Evolutionary conservation across 1,284 basidiomycete species (phyloP).

Genomic region (Puccinia novopanici): DNA sequence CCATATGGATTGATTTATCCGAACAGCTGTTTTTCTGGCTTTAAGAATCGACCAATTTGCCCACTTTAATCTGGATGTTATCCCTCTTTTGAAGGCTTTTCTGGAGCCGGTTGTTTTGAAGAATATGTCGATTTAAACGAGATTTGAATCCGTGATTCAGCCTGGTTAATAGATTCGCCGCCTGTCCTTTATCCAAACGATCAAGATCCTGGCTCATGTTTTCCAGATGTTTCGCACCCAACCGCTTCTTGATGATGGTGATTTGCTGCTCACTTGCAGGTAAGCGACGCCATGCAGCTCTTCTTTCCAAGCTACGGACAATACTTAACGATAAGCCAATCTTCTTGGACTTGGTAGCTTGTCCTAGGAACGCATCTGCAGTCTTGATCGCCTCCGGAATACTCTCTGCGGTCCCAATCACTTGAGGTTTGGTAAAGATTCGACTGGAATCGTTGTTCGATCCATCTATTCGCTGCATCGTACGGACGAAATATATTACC

Average conservation of each 20-base stretch:
- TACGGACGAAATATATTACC: slow-evolving; percentile 30
- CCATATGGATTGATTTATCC: not conserved
- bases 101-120: slow-evolving; percentile 9
- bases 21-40: not conserved
- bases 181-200: slow-evolving; percentile 72
- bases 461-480: slow-evolving; percentile 5
- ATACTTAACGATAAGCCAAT: slow-evolving; percentile 22
- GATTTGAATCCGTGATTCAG: slow-evolving; percentile 67
- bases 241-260: slow-evolving; percentile 67
- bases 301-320: slow-evolving; percentile 29
- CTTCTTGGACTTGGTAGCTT: slow-evolving; percentile 27
- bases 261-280: slow-evolving; percentile 72
- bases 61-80: slow-evolving; percentile 4
- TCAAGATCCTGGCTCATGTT: slow-evolving; percentile 10
- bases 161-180: slow-evolving; percentile 74
- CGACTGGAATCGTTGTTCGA: slow-evolving; percentile 19
- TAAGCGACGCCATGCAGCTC: slow-evolving; percentile 67
- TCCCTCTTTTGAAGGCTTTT: not conserved
- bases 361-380: slow-evolving; percentile 25
- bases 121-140: slow-evolving; percentile 13
- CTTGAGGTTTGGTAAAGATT: slow-evolving; percentile 20
- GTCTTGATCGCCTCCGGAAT: slow-evolving; percentile 31
- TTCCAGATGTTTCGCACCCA: slow-evolving; percentile 54
- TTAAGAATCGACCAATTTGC: slow-evolving; percentile 11
- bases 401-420: slow-evolving; percentile 2